Evolutionary conservation across 2,329 filamentous ascomycete genomes (phyloP).

Genomic region (Colletotrichum filicis): DNA sequence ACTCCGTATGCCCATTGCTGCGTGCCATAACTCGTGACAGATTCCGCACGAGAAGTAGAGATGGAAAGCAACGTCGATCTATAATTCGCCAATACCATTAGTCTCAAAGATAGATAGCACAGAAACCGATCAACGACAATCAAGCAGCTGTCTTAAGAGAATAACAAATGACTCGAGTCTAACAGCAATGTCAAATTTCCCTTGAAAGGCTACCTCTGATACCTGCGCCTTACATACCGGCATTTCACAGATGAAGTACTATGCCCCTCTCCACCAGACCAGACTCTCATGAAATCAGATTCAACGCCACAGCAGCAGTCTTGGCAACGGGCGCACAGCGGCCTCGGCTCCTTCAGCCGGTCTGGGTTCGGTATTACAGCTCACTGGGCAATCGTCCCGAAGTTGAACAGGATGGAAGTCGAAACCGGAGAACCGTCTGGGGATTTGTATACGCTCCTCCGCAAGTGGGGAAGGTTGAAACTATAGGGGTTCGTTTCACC

Average conservation of each 20-base stretch:
- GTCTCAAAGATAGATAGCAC: background rate
- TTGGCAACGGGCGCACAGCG: background rate
- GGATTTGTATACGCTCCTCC: background rate
- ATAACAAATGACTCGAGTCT: background rate
- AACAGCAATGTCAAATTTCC: background rate
- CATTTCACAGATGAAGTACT: background rate
- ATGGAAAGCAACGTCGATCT: background rate
- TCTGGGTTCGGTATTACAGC: background rate
- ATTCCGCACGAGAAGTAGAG: background rate
- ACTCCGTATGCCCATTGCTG: no score
- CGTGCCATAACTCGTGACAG: no score
- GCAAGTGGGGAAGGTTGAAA: background rate
- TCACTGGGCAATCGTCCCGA: background rate
- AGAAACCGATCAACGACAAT: background rate
- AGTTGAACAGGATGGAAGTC: background rate
- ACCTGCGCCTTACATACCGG: background rate
- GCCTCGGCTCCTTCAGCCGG: background rate
- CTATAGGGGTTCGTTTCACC: background rate
- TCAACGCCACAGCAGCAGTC: background rate
- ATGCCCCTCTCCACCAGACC: background rate
- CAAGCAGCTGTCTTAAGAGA: background rate
- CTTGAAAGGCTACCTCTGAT: background rate
- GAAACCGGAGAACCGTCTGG: constrained; percentile 5
- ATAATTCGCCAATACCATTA: background rate
- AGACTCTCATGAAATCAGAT: background rate